phyloP scores from a whole-genome alignment of 768 basidiomycete genomes.

The Rhizopogon roseolus region DNA sequence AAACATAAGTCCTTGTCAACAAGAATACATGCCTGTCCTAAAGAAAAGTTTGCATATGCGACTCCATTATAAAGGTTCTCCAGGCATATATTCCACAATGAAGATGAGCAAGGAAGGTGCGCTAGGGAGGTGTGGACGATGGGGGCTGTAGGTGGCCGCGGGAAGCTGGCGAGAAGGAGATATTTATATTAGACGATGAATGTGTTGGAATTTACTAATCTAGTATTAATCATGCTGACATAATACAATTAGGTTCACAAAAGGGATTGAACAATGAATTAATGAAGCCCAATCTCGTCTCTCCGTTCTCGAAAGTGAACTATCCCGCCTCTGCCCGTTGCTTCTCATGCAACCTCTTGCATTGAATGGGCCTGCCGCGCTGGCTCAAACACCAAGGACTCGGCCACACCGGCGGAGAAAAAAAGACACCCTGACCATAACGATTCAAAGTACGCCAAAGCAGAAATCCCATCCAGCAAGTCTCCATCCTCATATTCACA shows the following conservation, averaged over 20 bases:
- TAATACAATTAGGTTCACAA: too few species aligned
- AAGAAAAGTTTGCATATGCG: constrained; percentile 59
- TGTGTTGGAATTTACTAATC: too few species aligned
- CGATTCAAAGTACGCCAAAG: constrained; percentile 20
- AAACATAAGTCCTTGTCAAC: constrained; percentile 2
- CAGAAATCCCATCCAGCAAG: constrained; percentile 13
- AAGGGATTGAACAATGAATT: too few species aligned
- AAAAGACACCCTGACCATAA: constrained; percentile 19
- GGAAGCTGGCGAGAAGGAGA: constrained; percentile 66
- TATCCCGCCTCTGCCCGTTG: constrained; percentile 60
- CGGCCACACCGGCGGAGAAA: constrained; percentile 23
- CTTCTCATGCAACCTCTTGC: constrained; percentile 59
- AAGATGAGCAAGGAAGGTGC: constrained; percentile 47
- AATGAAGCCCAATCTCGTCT: constrained; percentile 53
- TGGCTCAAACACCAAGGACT: constrained; percentile 14
- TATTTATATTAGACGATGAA: too few species aligned
- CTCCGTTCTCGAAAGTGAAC: constrained; percentile 55
- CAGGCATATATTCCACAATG: constrained; percentile 69
- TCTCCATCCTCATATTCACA: constrained; percentile 10
- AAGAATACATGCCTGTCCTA: constrained; percentile 49
- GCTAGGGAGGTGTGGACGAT: constrained; percentile 55
- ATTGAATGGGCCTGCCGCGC: constrained; percentile 8
- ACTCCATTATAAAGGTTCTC: constrained; percentile 61
- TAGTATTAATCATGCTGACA: too few species aligned
- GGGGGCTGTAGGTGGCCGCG: constrained; percentile 48